phyloP scores from a whole-genome alignment of 202 grass and related monocot species.

The Elaeis oleifera region DNA sequence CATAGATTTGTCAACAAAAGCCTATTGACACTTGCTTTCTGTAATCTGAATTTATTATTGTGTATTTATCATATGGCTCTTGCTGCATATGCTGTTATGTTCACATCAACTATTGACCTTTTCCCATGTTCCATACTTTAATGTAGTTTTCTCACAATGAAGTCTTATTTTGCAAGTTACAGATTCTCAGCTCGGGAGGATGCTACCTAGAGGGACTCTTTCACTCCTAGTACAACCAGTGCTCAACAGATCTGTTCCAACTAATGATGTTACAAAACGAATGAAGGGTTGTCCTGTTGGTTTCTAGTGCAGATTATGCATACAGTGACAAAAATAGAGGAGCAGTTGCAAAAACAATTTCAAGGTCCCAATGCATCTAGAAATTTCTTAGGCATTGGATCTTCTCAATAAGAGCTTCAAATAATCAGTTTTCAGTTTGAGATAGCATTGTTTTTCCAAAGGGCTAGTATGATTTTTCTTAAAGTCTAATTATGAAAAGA shows the following conservation, averaged over 20 bases:
- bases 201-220: constrained; percentile 58
- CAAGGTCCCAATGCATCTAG: constrained; percentile 12
- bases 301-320: constrained; percentile 73
- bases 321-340: constrained; percentile 79
- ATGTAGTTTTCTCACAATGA: no score
- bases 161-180: constrained; percentile 16
- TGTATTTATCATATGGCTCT: no score
- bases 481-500: no score
- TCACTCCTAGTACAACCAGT: constrained; percentile 53
- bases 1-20: no score
- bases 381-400: constrained; percentile 22
- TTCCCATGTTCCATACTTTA: no score
- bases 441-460: no score
- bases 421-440: no score
- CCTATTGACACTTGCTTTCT: no score
- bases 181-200: constrained; percentile 46
- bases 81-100: no score
- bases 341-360: constrained; percentile 72
- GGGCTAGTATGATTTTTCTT: no score
- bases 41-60: no score
- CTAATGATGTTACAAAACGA: constrained; percentile 23
- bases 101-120: no score
- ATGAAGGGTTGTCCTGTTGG: constrained; percentile 54
- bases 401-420: not conserved
- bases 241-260: constrained; percentile 24